Conservation (phyloP, 495 filamentous ascomycete species). For the Astrocystis sublimbata region DNA sequence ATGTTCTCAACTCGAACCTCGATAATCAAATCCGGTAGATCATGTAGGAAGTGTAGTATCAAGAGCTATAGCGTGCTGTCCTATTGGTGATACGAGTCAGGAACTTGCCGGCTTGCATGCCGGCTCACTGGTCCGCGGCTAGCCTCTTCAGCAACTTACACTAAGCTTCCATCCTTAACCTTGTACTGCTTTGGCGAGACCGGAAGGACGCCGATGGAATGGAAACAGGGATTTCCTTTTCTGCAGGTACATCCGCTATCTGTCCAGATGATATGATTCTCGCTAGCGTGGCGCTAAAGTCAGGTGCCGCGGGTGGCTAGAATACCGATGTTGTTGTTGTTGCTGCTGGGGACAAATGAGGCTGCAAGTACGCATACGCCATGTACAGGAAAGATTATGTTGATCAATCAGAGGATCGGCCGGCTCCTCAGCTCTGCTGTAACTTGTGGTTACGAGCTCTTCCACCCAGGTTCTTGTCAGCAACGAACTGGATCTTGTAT, state of each 20-base stretch:
- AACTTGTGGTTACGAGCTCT: neutral
- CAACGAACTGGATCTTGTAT: too few species aligned
- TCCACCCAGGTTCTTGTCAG: too few species aligned
- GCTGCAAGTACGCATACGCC: neutral
- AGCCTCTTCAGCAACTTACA: slow-evolving; percentile 2
- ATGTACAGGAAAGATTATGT: neutral
- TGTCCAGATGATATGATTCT: neutral
- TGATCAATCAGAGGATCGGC: slow-evolving; percentile 1
- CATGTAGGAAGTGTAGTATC: neutral
- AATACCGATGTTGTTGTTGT: too few species aligned
- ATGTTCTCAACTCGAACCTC: neutral
- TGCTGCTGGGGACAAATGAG: neutral
- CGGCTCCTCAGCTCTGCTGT: neutral
- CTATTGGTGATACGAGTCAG: neutral
- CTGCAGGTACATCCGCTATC: slow-evolving; percentile 6
- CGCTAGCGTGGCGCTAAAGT: neutral
- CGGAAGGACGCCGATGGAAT: slow-evolving; percentile 10
- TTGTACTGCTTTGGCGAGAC: slow-evolving; percentile 9
- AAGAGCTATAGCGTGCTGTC: neutral
- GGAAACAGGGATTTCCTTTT: slow-evolving; percentile 5
- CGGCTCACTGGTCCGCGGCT: neutral
- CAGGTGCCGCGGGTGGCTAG: neutral
- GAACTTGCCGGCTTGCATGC: slow-evolving; percentile 10
- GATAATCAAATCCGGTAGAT: neutral
- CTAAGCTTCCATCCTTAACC: slow-evolving; percentile 6